phyloP scores from a whole-genome alignment of 768 basidiomycete genomes.

The Leucogyrophana mollusca region DNA sequence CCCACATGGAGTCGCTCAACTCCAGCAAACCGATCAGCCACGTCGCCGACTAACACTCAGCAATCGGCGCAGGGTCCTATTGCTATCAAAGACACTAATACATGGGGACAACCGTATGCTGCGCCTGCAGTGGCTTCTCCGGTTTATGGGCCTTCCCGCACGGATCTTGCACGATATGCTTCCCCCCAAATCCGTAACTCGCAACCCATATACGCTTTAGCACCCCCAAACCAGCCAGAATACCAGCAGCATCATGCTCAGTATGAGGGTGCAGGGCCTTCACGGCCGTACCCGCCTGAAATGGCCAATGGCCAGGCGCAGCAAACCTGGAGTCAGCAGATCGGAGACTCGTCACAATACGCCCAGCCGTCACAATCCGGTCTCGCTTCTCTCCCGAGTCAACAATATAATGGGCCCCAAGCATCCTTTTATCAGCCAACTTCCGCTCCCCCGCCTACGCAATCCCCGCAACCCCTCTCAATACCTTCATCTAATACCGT shows the following conservation, averaged over 20 bases:
- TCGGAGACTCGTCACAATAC: constrained; percentile 3
- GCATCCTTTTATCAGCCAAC: constrained; percentile 14
- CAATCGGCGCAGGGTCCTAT: constrained; percentile 34
- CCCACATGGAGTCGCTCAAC: constrained; percentile 56
- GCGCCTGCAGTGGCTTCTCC: constrained; percentile 15
- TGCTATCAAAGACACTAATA: no score
- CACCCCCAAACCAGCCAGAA: constrained; percentile 25
- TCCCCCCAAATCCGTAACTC: no score
- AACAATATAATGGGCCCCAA: no score
- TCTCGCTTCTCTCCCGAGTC: constrained; percentile 13
- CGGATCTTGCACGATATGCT: constrained; percentile 15
- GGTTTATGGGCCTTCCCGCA: constrained; percentile 17
- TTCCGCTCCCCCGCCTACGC: constrained; percentile 11
- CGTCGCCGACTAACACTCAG: constrained; percentile 32
- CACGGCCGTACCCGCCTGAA: constrained; percentile 14
- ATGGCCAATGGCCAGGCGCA: no score
- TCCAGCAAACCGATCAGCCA: constrained; percentile 22
- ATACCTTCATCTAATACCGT: constrained; percentile 22
- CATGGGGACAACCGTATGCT: no score
- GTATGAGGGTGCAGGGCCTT: constrained; percentile 10
- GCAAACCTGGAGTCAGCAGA: constrained; percentile 2
- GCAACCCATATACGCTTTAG: no score
- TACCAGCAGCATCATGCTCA: constrained; percentile 28
- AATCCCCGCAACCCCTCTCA: constrained; percentile 19
- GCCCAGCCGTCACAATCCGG: constrained; percentile 10